Evolutionary conservation across 2,329 filamentous ascomycete species (phyloP), one percentile per base, ranked within the genome.

Genomic region (Daldinia sp.): DNA sequence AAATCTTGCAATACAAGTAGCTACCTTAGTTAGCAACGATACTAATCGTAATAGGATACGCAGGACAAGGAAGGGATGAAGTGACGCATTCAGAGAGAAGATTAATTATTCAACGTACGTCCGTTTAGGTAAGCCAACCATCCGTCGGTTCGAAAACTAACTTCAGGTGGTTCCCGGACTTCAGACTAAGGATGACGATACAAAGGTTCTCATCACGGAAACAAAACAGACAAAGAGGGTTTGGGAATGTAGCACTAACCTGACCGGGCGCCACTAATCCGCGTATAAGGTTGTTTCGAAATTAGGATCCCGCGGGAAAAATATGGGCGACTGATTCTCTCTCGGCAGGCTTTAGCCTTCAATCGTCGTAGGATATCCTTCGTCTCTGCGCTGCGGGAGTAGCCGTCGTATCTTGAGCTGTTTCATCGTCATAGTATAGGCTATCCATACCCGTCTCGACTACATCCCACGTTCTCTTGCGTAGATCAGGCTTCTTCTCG

Each of bases 171-270:
- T 65, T 66, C 67, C 71, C 76, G 75, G 79, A 80, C 78, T 79
- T 96, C 89, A 85, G 93, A 83, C 92, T 96, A 96, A 96, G 93
- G 93, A 96, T 96, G 93, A 96, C 92, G 90, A 93, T 94, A 93
- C 39, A 80, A 85, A 80, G 78, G 77, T 83, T 93, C 88, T 95
- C 93, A 94, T 96, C 93, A 94, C 90, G 73, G 69, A 73, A 74
- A 71, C 51, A 43, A 47, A 47, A 37, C 19, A 54, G 4, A 54
- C 37, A 58, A 45, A 53, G 48, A 11, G 32, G 17, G 29, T 21
- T 2, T 54, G 43, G 30, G 54, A 54, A 64, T 37, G 19, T 13
- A 52, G 15, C 37, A 72, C 71, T 69, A 64, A 75, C 73, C 72
- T 70, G 58, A 29, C 32, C 45, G 27, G 48, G 15, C n/a, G 54